Evolutionary conservation across 805 yeast species (phyloP).

Genomic region (Pichia californica): DNA sequence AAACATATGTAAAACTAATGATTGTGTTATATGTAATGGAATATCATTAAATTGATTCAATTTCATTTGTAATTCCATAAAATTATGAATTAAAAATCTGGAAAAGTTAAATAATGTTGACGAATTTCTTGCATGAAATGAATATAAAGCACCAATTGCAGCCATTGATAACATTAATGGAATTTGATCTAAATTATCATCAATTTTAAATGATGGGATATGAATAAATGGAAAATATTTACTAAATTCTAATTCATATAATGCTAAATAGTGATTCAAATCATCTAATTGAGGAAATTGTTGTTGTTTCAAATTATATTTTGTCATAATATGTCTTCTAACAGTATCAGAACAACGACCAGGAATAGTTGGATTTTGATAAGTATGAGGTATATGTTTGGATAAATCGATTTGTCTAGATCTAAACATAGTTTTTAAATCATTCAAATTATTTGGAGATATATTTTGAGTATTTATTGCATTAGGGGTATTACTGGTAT

Average conservation of each 20-base stretch:
- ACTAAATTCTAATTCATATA: slow-evolving; percentile 73
- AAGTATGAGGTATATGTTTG: slow-evolving; percentile 35
- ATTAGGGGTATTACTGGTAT: slow-evolving; percentile 9
- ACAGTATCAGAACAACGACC: slow-evolving; percentile 44
- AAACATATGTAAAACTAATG: slow-evolving; percentile 49
- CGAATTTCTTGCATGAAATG: slow-evolving; percentile 74
- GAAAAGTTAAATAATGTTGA: slow-evolving; percentile 62
- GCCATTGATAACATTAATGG: slow-evolving; percentile 77
- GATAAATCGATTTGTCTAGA: slow-evolving; percentile 62
- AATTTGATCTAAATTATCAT: slow-evolving; percentile 43
- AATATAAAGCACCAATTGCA: slow-evolving; percentile 82
- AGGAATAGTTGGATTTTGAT: slow-evolving; percentile 24
- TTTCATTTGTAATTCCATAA: slow-evolving; percentile 46
- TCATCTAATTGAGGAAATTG: slow-evolving; percentile 75
- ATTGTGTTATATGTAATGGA: slow-evolving; percentile 51
- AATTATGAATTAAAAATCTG: slow-evolving; percentile 58
- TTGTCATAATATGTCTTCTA: slow-evolving; percentile 45
- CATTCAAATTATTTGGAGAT: slow-evolving; percentile 29
- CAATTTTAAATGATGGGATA: slow-evolving; percentile 48
- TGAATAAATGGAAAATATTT: slow-evolving; percentile 82
- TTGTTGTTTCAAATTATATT: slow-evolving; percentile 46
- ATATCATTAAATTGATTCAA: slow-evolving; percentile 46
- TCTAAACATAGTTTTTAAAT: slow-evolving; percentile 55
- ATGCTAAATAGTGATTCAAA: slow-evolving; percentile 65
- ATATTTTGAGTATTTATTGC: slow-evolving; percentile 8